These are phyloP conservation scores for Leersia perrieri DNA, from an alignment of 176 grass and related monocot genomes.

Conservation along the genomic window DNA sequence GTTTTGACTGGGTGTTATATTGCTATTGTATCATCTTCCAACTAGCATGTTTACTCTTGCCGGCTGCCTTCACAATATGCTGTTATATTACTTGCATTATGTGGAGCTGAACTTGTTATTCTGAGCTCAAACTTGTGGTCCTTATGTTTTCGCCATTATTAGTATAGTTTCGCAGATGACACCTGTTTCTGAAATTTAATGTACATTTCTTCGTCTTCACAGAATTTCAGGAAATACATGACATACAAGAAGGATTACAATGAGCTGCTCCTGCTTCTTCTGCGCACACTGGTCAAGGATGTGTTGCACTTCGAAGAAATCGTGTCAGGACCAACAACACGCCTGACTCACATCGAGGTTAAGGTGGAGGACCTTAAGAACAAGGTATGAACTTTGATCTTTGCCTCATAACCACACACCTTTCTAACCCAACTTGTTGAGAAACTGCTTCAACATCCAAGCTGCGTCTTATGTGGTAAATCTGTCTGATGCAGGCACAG, in stretches of 20 bases:
- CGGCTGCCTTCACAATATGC: not conserved
- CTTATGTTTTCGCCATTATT: not conserved
- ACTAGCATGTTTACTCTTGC: not conserved
- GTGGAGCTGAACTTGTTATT: not conserved
- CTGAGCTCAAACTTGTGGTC: not conserved
- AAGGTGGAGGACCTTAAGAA: constrained; percentile 80
- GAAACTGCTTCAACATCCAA: not conserved
- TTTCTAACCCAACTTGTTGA: not conserved
- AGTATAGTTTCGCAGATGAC: not conserved
- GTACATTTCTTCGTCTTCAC: constrained; percentile 24
- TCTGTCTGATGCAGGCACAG: constrained; percentile 56
- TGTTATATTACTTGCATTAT: not conserved
- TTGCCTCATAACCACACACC: not conserved
- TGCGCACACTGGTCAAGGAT: constrained; percentile 83
- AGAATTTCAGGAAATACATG: constrained; percentile 98
- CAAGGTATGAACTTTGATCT: constrained; percentile 53
- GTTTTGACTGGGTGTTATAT: not conserved
- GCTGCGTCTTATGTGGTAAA: not conserved
- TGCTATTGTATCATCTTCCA: not conserved
- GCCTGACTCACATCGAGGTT: constrained; percentile 58
- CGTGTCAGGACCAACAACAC: constrained; percentile 53
- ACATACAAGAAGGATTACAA: constrained; percentile 99
- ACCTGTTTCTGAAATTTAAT: constrained; percentile 5
- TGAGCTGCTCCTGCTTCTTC: constrained; percentile 81
- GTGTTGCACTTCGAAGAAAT: constrained; percentile 82